Evolutionary conservation across 495 filamentous ascomycete genomes (phyloP), one percentile per base, ranked within the genome.

Genomic region (Filosporella fistucella): DNA sequence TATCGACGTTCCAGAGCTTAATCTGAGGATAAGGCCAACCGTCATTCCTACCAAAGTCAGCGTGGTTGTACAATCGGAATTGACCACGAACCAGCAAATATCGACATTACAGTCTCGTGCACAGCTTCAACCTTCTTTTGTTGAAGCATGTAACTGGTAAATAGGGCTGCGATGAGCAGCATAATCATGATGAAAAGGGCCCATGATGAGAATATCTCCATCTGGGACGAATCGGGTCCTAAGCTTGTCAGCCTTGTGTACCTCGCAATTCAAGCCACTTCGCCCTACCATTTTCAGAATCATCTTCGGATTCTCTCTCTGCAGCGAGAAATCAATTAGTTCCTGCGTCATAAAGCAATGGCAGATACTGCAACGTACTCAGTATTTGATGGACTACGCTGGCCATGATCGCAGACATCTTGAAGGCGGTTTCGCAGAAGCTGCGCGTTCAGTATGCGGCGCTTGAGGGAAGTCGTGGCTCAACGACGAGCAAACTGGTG

Each of bases 71-170:
- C 0, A 25, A 16, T 35, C 34, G 22, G 40, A 16, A 28, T 16
- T 20, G 26, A 50, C 47, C 24, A 49, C 82, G 25, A 69, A 94
- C 91, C 91, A 44, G 89, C 94, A 75, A 98, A 96, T 59, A 98
- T 98, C 20, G 91, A 96, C 26, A 98, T 77, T 45, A 97, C 94
- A 10, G 93, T 98, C 68, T 98, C 93, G 66, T 98, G 93, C 20
- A 98, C 86, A 38, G 93, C 93, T 62, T 96, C 91, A 49, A 98
- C 90, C 66, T 90, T 94, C 70, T 83, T 85, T 66, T 91, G 82
- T 66, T 97, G 91, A 33, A 97, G 77, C 53, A 91, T 83, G 68
- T 98, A 98, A 77, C 90, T 96, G 23, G 89, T 93, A 69, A 96
- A 96, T 50, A 98, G 84, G 35, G 93, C 93, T 45, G 88, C 75